Evolutionary conservation across 2,329 filamentous ascomycete genomes (phyloP).

Genomic region (Mollisia scopiformis): DNA sequence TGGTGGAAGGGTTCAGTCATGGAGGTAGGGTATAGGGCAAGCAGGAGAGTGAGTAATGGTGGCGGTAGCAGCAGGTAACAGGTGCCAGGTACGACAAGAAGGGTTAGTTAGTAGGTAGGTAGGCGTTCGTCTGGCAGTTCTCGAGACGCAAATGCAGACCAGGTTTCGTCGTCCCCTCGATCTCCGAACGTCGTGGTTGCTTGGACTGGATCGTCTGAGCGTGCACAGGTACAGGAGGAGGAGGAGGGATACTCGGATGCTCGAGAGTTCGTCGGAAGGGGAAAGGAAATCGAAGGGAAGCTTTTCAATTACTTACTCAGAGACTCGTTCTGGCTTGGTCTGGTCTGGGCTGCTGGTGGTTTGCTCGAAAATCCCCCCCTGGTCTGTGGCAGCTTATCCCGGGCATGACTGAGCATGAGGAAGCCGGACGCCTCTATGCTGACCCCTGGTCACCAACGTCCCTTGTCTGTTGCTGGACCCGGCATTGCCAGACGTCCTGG

Average conservation of each 20-base stretch:
- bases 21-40: no score
- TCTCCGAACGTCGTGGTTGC: constrained; percentile 16
- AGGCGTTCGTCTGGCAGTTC: neutral
- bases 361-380: no score
- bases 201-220: constrained; percentile 11
- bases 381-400: neutral
- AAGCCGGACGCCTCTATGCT: constrained; percentile 10
- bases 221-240: neutral
- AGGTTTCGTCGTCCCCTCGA: constrained; percentile 1
- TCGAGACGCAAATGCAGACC: neutral
- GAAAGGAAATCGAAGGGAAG: constrained; percentile 1
- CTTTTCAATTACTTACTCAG: neutral
- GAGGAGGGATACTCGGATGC: no score
- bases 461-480: neutral
- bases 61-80: no score
- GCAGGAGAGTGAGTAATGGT: no score
- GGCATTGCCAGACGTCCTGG: constrained; percentile 4
- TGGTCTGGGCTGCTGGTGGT: no score
- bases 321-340: no score
- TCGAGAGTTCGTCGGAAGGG: no score
- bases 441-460: neutral
- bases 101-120: no score
- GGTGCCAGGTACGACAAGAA: no score
- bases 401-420: constrained; percentile 15
- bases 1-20: no score